Conservation (phyloP, 2,329 filamentous ascomycete species). For the Nothopassalora personata region DNA sequence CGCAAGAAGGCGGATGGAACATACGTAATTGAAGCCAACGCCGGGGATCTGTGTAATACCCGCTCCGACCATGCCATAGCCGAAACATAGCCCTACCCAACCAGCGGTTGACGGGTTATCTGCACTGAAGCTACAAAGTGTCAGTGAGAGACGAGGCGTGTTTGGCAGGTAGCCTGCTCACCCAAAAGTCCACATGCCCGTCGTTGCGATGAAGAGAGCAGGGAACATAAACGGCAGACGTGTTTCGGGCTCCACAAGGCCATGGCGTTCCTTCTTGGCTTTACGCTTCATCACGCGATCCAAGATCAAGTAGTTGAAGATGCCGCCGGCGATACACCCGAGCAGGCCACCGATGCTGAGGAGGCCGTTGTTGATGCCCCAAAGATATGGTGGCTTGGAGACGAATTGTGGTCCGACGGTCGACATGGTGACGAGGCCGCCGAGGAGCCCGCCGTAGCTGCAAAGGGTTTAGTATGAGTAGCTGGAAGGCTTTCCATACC, state of each 20-base stretch:
- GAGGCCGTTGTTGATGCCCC: conserved; percentile 37
- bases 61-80: conserved; percentile 38
- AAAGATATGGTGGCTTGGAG: conserved; percentile 38
- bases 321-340: conserved; percentile 34
- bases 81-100: conserved; percentile 39
- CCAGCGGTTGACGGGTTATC: conserved; percentile 33
- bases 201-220: conserved; percentile 34
- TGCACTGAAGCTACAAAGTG: conserved; percentile 33
- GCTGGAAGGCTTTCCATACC: not conserved
- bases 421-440: conserved; percentile 36
- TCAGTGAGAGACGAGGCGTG: too few species aligned
- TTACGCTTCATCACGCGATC: conserved; percentile 36
- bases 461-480: not conserved
- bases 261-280: conserved; percentile 34
- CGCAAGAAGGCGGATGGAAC: conserved; percentile 1
- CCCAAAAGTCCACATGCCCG: conserved; percentile 34
- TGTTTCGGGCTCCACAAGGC: conserved; percentile 38
- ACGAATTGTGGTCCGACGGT: conserved; percentile 37
- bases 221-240: conserved; percentile 38
- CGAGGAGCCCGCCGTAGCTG: conserved; percentile 39
- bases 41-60: conserved; percentile 40
- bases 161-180: too few species aligned
- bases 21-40: conserved; percentile 41
- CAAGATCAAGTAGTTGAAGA: conserved; percentile 35
- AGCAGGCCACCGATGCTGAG: conserved; percentile 37